Evolutionary conservation across 768 basidiomycete genomes (phyloP).

Genomic region (Leccinum boreale): DNA sequence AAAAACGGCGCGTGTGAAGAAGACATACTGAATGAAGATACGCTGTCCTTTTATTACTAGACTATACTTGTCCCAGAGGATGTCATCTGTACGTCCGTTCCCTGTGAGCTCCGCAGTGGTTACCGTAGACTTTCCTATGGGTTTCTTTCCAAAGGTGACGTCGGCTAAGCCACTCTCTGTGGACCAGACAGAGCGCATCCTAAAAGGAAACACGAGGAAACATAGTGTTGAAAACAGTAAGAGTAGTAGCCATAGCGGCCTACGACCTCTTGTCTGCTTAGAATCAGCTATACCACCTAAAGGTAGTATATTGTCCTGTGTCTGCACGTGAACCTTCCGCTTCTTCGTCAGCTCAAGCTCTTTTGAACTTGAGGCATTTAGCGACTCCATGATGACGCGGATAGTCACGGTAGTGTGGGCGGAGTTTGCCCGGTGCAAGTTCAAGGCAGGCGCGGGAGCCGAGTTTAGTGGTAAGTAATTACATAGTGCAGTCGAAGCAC

Average conservation of each 20-base stretch:
- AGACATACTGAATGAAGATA: constrained; percentile 64
- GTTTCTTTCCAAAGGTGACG: background rate
- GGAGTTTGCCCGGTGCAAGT: background rate
- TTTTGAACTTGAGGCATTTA: background rate
- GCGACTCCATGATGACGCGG: background rate
- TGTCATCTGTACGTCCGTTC: constrained; percentile 36
- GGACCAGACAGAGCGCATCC: constrained; percentile 2
- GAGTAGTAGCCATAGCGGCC: constrained; percentile 13
- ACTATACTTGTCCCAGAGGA: constrained; percentile 68
- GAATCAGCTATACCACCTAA: background rate
- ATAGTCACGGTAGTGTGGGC: background rate
- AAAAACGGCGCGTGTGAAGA: background rate
- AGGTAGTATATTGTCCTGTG: constrained; percentile 3
- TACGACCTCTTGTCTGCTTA: constrained; percentile 5
- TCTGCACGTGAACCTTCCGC: background rate
- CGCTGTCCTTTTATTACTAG: constrained; percentile 67
- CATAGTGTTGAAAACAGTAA: constrained; percentile 14
- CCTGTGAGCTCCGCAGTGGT: constrained; percentile 15
- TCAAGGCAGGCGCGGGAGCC: too few species aligned
- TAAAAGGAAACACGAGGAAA: constrained; percentile 13
- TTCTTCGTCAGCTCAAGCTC: background rate
- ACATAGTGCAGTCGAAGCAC: too few species aligned
- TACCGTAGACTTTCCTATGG: background rate
- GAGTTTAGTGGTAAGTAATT: too few species aligned
- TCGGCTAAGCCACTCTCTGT: background rate